Evolutionary conservation across 1,139 yeast species (phyloP), one percentile per base, ranked within the genome.

Genomic region (Kodamaea alishanica): DNA sequence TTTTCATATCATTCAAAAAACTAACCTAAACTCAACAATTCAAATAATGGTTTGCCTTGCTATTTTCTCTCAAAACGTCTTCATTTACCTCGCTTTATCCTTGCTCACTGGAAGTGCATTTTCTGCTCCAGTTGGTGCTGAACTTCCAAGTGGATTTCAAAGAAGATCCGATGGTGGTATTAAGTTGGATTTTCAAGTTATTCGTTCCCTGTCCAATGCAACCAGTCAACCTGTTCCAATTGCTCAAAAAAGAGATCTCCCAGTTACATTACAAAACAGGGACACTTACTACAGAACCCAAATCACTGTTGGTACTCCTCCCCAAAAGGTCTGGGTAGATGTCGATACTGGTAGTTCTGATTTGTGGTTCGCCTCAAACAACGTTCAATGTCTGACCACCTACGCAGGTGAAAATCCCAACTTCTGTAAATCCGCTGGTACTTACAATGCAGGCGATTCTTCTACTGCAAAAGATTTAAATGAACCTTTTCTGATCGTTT

Each of bases 321-420:
- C 41, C 4, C 45, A 42, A 23, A 24, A 30, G 6, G 39, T 48
- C n/a, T 28, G 26, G 23, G 56, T 52, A 6, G 39, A 44, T 28
- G 34, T 54, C 20, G 60, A 55, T 37, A 55, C 58, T 8, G 58
- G 58, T 8, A 47, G 52, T 26, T 51, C 57, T 11, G 60, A 55
- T 33, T 45, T 54, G 36, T 54, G 58, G 57, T 42, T 53, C n/a
- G 30, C 28, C n/a, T 37, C 38, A 6, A 24, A 32, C 6, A 28
- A 33, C 9, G 41, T 28, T 2, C 23, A 28, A 8, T 38, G 44
- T 26, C 28, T 8, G 4, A n/a, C 24, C 9, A 27, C 38, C 6
- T n/a, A 30, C 8, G 4, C 27, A 7, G 37, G 34, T 8, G 28
- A 30, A 33, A 5, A 29, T 20, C 20, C 28, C n/a, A 22, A 36